These are phyloP conservation scores for Miscanthus sacchariflorus DNA, from an alignment of 202 grass and related monocot species.

Conservation along the genomic window DNA sequence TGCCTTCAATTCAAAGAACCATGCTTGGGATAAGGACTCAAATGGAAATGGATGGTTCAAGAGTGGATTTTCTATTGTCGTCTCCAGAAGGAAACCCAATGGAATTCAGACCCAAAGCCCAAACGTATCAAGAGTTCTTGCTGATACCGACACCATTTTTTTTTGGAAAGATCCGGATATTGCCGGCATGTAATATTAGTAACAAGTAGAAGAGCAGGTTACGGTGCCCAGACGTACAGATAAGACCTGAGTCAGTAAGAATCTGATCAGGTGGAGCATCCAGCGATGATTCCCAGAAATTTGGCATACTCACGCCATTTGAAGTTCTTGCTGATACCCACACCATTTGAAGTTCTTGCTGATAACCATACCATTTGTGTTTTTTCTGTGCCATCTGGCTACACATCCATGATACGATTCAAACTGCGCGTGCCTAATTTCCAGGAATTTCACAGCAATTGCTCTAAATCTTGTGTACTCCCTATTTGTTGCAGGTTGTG, in stretches of 20 bases:
- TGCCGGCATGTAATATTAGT: no score
- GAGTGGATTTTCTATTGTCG: not conserved
- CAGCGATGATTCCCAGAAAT: no score
- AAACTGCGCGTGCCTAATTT: not conserved
- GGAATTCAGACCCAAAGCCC: not conserved
- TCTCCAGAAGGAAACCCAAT: not conserved
- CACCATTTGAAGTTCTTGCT: no score
- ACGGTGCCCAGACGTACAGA: no score
- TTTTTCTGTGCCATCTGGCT: not conserved
- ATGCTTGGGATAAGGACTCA: not conserved
- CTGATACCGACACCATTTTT: not conserved
- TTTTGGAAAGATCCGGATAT: no score
- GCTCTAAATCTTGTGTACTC: not conserved
- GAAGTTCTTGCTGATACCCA: no score
- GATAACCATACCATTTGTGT: not conserved
- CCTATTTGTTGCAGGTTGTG: constrained; percentile 13
- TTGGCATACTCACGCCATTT: no score
- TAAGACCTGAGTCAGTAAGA: not conserved
- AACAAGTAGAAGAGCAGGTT: not conserved
- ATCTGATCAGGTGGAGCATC: not conserved
- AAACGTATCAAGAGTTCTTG: not conserved
- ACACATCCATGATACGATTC: not conserved
- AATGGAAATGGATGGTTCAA: not conserved
- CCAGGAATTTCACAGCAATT: not conserved
- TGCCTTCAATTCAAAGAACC: not conserved